Evolutionary conservation across 2,329 filamentous ascomycete genomes (phyloP), one percentile per base, ranked within the genome.

Genomic region (Juglanconis oblonga): DNA sequence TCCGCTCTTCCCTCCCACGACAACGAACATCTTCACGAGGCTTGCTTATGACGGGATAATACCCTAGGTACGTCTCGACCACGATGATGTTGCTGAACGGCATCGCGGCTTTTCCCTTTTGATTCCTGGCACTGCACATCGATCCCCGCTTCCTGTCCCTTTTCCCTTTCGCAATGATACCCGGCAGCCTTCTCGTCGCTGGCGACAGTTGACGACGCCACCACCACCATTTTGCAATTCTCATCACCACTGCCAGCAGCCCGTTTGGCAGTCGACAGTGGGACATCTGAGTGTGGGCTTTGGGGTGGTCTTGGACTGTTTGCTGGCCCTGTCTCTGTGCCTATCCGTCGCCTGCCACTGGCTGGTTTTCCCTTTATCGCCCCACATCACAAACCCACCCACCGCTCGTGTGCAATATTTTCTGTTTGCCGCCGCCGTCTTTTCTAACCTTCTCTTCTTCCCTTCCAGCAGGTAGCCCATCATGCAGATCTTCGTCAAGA

Each of bases 401-500:
- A 33, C 55, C 45, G 49, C 54, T 44, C 45, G 44, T 52, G 42
- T 63, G 48, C 55, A 57, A 57, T 61, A 61, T 57, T 61, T 57
- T 54, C 38, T 31, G 33, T 42, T 29, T 38, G 54, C 58, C 61
- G 59, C 52, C 50, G 38, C 55, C 58, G 50, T 53, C 49, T 48
- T 61, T 55, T 63, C 61, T 63, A 58, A 59, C 57, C 57, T 48
- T 57, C 55, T 61, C 55, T 64, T 59, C 55, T 77, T 76, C 79
- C 75, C 70, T 73, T 65, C 69, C 62, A 71, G 67, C 60, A 67
- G 65, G 65, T 51, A 73, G 83, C 84, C 84, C 86, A 85, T 79
- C 80, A 88, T 88, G 86, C 86, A 88, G 84, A 88, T 88, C 79
- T 89, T 89, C 83, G 87, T 89, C 75, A 88, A 89, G 81, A 89